Evolutionary conservation across 768 basidiomycete genomes (phyloP).

Genomic region (Leucogyrophana mollusca): DNA sequence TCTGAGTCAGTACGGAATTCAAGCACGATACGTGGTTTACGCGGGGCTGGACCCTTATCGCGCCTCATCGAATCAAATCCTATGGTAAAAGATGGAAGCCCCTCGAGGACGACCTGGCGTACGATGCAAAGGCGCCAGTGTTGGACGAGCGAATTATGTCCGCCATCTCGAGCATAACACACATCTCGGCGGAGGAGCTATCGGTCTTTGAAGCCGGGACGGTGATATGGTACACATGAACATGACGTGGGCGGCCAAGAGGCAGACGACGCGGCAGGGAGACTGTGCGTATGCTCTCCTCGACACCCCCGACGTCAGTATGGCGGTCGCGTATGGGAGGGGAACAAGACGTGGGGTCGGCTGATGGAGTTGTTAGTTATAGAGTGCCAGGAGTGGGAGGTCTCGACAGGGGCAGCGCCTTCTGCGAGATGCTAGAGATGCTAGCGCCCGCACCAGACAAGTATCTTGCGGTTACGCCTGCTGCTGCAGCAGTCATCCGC

Average conservation of each 20-base stretch:
- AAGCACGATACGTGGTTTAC: conserved; percentile 17
- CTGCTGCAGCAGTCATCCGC: not conserved
- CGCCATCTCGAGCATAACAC: conserved; percentile 2
- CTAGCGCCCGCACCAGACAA: not conserved
- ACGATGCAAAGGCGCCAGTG: conserved; percentile 4
- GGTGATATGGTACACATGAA: conserved; percentile 5
- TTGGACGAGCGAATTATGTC: not conserved
- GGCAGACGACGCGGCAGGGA: conserved; percentile 14
- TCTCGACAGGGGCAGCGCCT: conserved; percentile 2
- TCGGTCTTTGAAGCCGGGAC: conserved; percentile 2
- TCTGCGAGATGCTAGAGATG: not conserved
- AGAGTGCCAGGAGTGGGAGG: conserved; percentile 10
- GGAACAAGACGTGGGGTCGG: conserved; percentile 12
- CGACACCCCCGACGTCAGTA: conserved; percentile 11
- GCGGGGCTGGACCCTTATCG: conserved; percentile 11
- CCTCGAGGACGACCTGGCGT: not conserved
- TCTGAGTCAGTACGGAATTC: conserved; percentile 1
- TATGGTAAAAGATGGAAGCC: conserved; percentile 11
- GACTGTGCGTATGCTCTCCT: conserved; percentile 15
- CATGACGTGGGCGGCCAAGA: conserved; percentile 12
- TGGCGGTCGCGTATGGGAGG: conserved; percentile 17
- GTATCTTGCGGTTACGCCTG: not conserved
- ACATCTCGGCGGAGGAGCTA: conserved; percentile 6
- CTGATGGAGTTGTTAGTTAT: conserved; percentile 7
- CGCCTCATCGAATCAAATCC: conserved; percentile 15